phyloP scores from a whole-genome alignment of 2,329 filamentous ascomycete genomes.

The Nectriaceae sp. region DNA sequence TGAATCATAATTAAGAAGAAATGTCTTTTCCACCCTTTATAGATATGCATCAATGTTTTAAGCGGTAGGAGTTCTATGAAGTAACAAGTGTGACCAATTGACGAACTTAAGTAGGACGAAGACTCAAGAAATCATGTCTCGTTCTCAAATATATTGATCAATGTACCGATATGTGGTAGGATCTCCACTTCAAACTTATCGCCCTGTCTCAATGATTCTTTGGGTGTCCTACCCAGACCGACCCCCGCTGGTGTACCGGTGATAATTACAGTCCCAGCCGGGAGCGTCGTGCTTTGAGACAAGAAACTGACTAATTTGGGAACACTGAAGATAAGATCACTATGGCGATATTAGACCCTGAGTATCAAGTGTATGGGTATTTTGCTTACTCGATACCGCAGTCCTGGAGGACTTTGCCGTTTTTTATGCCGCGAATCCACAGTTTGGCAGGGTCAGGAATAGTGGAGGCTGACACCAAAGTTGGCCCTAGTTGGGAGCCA shows the following conservation, averaged over 20 bases:
- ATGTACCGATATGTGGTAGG: constrained; percentile 42
- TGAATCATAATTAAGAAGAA: too few relatives aligned
- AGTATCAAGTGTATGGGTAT: too few relatives aligned
- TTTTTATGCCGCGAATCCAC: constrained; percentile 56
- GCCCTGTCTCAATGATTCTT: constrained; percentile 67
- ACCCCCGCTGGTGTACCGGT: constrained; percentile 71
- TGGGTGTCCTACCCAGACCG: constrained; percentile 67
- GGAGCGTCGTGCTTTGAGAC: constrained; percentile 61
- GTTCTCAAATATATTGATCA: constrained; percentile 36
- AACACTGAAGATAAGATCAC: constrained; percentile 63
- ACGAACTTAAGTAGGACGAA: too few relatives aligned
- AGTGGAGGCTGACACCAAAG: constrained; percentile 60
- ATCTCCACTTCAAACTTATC: constrained; percentile 54
- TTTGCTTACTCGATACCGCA: constrained; percentile 24
- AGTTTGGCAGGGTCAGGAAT: constrained; percentile 60
- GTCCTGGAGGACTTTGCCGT: constrained; percentile 42
- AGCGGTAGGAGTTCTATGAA: too few relatives aligned
- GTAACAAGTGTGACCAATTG: too few relatives aligned
- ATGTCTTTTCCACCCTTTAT: too few relatives aligned
- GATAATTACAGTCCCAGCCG: constrained; percentile 65
- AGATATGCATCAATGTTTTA: too few relatives aligned
- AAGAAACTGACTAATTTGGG: constrained; percentile 60
- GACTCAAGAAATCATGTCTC: too few relatives aligned
- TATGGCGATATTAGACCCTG: constrained; percentile 25
- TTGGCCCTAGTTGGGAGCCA: constrained; percentile 52